phyloP scores from a whole-genome alignment of 2,329 filamentous ascomycete species.

The Geoglossum cookeanum region DNA sequence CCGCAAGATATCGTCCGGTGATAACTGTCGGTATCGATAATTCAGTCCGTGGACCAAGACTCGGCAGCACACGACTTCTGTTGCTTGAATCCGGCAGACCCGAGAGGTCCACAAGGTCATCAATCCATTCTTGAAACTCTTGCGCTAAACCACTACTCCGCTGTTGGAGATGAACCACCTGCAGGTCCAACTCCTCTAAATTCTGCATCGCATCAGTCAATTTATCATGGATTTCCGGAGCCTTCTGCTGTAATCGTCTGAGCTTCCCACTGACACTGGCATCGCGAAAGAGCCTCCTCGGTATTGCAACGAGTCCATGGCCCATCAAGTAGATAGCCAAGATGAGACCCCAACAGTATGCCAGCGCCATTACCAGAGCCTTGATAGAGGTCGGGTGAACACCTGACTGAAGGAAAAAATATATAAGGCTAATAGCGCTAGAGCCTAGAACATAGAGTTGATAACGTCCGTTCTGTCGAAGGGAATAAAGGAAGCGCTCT shows the following conservation, averaged over 20 bases:
- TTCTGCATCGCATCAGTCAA: constrained; percentile 67
- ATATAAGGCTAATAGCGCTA: constrained; percentile 54
- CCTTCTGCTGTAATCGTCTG: constrained; percentile 55
- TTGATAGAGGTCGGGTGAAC: constrained; percentile 57
- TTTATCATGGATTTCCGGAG: constrained; percentile 68
- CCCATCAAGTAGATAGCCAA: constrained; percentile 96
- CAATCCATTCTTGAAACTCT: constrained; percentile 83
- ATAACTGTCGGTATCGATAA: constrained; percentile 48
- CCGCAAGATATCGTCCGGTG: constrained; percentile 82
- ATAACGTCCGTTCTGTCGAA: constrained; percentile 75
- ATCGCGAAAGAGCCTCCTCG: constrained; percentile 59
- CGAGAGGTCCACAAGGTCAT: constrained; percentile 68
- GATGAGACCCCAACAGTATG: constrained; percentile 83
- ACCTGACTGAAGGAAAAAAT: constrained; percentile 64
- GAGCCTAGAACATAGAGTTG: constrained; percentile 61
- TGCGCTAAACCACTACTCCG: constrained; percentile 61
- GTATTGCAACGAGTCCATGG: constrained; percentile 83
- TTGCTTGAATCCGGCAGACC: constrained; percentile 39
- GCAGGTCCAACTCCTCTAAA: constrained; percentile 62
- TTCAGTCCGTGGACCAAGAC: not conserved
- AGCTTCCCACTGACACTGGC: constrained; percentile 58
- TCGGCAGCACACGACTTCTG: not conserved
- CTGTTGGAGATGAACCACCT: constrained; percentile 59
- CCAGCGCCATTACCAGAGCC: constrained; percentile 73
- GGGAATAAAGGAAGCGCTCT: constrained; percentile 62